Percentiles rank a stretch among this genome's conserved stretches.
Conservation (phyloP, 441 rosid species). For the Biscutella auriculata region DNA sequence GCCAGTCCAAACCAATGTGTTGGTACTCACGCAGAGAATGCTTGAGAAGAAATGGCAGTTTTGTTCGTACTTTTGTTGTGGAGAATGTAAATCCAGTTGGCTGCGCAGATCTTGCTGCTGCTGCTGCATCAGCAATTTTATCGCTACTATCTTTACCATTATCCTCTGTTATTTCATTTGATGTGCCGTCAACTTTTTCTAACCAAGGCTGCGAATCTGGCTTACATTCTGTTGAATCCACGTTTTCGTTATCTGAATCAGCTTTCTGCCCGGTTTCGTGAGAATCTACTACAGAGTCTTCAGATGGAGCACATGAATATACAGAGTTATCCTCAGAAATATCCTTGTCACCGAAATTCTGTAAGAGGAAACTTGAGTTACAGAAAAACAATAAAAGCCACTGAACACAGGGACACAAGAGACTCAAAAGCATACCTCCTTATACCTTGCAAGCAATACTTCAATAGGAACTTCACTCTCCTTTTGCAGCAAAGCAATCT, state of each 20-base stretch:
- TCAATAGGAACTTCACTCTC: constrained; percentile 87
- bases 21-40: constrained; percentile 97
- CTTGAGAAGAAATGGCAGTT: constrained; percentile 95
- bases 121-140: constrained; percentile 96
- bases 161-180: constrained; percentile 29
- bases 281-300: constrained; percentile 32
- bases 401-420: constrained; percentile 15
- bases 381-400: constrained; percentile 2
- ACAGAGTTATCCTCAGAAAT: constrained; percentile 67
- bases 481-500: constrained; percentile 79
- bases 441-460: constrained; percentile 93
- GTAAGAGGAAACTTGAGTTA: constrained; percentile 22
- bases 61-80: constrained; percentile 93
- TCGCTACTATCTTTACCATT: constrained; percentile 46
- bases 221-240: constrained; percentile 28
- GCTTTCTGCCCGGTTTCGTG: constrained; percentile 31
- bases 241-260: constrained; percentile 30
- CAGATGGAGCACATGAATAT: constrained; percentile 52
- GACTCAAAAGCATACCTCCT: constrained; percentile 61
- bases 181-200: constrained; percentile 30
- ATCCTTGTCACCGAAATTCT: constrained; percentile 53
- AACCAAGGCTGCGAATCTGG: constrained; percentile 19
- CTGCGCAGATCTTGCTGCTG: constrained; percentile 98
- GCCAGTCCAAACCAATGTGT: constrained; percentile 99
- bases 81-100: constrained; percentile 97